Percentiles rank a stretch among this genome's conserved stretches.
phyloP scores from a whole-genome alignment of 1,139 yeast genomes.

The Geotrichum australiense region DNA sequence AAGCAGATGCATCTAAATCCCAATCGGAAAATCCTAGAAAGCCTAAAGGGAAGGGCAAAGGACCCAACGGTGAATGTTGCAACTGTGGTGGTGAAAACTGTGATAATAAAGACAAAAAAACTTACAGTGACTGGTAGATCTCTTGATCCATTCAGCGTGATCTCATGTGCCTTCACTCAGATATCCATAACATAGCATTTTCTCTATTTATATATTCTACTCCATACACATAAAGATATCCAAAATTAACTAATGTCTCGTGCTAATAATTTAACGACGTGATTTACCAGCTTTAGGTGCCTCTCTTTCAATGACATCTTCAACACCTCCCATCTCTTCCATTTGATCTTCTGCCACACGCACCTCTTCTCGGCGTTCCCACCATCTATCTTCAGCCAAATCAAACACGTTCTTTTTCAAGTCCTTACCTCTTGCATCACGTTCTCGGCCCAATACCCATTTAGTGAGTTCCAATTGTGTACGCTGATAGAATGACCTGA shows the following conservation, averaged over 20 bases:
- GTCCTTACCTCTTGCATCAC: constrained; percentile 86
- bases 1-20: constrained; percentile 2
- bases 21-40: neutral
- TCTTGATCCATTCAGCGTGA: neutral
- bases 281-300: constrained; percentile 30
- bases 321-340: constrained; percentile 89
- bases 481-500: constrained; percentile 77
- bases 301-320: constrained; percentile 80
- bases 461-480: constrained; percentile 82
- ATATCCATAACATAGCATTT: too few species aligned
- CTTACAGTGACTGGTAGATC: constrained; percentile 16
- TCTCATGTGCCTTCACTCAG: too few species aligned
- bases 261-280: constrained; percentile 21
- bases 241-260: too few species aligned
- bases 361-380: constrained; percentile 96
- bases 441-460: constrained; percentile 70
- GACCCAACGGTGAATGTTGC: constrained; percentile 31
- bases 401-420: constrained; percentile 86
- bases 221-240: too few species aligned
- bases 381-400: constrained; percentile 89
- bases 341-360: constrained; percentile 80
- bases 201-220: too few species aligned
- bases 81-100: constrained; percentile 39
- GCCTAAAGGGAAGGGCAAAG: constrained; percentile 7
- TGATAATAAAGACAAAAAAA: constrained; percentile 17